Base-by-base conservation (phyloP, 371 early-diverging fungal species). In the Lichtheimia ramosa region DNA sequence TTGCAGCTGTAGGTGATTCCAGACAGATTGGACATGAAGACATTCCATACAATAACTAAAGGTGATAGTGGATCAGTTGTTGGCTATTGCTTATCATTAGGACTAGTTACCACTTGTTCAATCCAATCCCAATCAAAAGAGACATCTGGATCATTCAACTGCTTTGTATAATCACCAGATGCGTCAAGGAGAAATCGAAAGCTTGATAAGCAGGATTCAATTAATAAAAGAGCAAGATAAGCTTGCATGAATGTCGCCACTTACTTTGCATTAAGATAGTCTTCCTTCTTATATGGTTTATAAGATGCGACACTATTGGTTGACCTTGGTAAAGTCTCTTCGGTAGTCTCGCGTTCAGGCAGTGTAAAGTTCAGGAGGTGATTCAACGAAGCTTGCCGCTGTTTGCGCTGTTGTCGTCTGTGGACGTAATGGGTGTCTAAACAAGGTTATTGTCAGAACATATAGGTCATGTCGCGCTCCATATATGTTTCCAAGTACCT, bases 231-330 rank as follows among this genome's bases (percentile, higher is more conserved):
- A 10, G 1, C 34, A 34, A 34, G 34, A 34, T 34, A 34, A 34
- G 34, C 34, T 34, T 34, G 34, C 34, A 34, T 34, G 34, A 34
- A 34, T 34, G 34, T 34, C 34, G 34, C 5, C 23, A 55, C 83
- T 66, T 74, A 90, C 89, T 95, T 95, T 59, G 96, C 94, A 71
- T 94, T 93, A 51, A 95, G 86, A 65, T 92, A 95, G 43, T 83
- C 75, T 55, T 90, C 86, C 68, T 93, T 92, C 73, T 83, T 85
- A 59, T 84, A 91, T 0, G 89, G 85, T 54, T 81, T 78, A 50
- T 86, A 78, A 56, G 72, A 71, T 4, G 18, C 3, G 7, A 28
- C 18, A 24, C 2, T 27, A 50, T 56, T 28, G 10, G 34, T 34
- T 8, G 34, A 34, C 34, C 34, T 34, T 34, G 34, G 59, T 1